Evolutionary conservation across 768 basidiomycete genomes (phyloP).

Genomic region (Boletus tylopilopsis): DNA sequence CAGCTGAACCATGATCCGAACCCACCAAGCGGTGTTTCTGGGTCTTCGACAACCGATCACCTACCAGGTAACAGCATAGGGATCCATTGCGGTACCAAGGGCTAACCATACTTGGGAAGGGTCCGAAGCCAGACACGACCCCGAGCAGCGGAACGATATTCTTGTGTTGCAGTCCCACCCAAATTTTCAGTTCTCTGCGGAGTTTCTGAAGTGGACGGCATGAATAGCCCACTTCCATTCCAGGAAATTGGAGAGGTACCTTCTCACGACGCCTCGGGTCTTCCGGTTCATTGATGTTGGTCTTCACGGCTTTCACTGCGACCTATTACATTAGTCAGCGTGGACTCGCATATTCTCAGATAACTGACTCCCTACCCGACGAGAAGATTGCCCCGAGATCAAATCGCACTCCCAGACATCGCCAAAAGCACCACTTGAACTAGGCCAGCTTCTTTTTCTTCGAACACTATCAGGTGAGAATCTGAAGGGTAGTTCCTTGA

Average conservation of each 20-base stretch:
- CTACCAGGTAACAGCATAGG: slow-evolving; percentile 19
- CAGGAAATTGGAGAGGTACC: slow-evolving; percentile 3
- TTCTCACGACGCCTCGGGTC: slow-evolving; percentile 4
- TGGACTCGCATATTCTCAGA: background rate
- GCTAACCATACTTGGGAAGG: slow-evolving; percentile 29
- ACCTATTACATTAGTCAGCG: slow-evolving; percentile 8
- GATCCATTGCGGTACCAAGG: slow-evolving; percentile 31
- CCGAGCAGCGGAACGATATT: slow-evolving; percentile 33
- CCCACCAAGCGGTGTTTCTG: slow-evolving; percentile 13
- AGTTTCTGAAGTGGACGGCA: slow-evolving; percentile 15
- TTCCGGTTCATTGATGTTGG: background rate
- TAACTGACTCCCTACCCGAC: slow-evolving; percentile 7
- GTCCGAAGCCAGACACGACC: slow-evolving; percentile 28
- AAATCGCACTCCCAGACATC: slow-evolving; percentile 26
- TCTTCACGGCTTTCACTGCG: slow-evolving; percentile 20
- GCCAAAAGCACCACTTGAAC: slow-evolving; percentile 13
- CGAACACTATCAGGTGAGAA: background rate
- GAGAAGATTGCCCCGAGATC: background rate
- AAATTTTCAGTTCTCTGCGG: slow-evolving; percentile 27
- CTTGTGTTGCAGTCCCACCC: slow-evolving; percentile 11
- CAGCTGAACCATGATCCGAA: background rate
- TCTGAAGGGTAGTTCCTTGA: slow-evolving; percentile 6
- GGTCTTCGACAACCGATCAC: background rate
- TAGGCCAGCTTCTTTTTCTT: slow-evolving; percentile 5
- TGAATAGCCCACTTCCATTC: background rate